phyloP scores from a whole-genome alignment of 306 rosid genomes.

The Sesbania bispinosa region DNA sequence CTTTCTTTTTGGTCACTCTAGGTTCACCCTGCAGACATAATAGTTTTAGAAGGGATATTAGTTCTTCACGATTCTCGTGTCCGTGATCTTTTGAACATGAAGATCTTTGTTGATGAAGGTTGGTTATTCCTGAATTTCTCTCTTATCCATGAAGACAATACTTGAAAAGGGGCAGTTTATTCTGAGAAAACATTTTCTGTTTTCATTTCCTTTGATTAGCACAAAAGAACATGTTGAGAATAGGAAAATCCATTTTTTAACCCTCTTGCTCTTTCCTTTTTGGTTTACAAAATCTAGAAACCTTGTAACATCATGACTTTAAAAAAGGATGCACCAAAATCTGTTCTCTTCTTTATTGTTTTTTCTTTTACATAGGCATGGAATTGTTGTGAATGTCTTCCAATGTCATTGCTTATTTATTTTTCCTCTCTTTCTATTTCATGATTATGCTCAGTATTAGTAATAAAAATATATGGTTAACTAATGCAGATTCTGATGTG shows the following conservation, averaged over 20 bases:
- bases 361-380: not conserved
- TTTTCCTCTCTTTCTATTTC: not conserved
- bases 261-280: not conserved
- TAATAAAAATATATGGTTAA: slow-evolving; percentile 18
- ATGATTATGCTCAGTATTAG: slow-evolving; percentile 2
- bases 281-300: not conserved
- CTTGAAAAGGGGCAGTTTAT: not conserved
- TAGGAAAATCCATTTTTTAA: too few species aligned
- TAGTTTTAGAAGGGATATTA: slow-evolving; percentile 81
- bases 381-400: not conserved
- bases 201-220: not conserved
- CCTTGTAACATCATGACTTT: not conserved
- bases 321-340: not conserved
- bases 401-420: not conserved
- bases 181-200: too few species aligned
- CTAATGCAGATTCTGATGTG: slow-evolving; percentile 88
- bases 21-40: slow-evolving; percentile 79
- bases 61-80: slow-evolving; percentile 77
- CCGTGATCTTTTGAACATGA: slow-evolving; percentile 81
- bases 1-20: slow-evolving; percentile 15
- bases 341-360: not conserved
- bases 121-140: slow-evolving; percentile 29
- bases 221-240: not conserved
- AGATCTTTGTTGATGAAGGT: slow-evolving; percentile 96
- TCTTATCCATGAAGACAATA: not conserved